Evolutionary conservation across 495 filamentous ascomycete genomes (phyloP).

Genomic region (Neurospora sp.): DNA sequence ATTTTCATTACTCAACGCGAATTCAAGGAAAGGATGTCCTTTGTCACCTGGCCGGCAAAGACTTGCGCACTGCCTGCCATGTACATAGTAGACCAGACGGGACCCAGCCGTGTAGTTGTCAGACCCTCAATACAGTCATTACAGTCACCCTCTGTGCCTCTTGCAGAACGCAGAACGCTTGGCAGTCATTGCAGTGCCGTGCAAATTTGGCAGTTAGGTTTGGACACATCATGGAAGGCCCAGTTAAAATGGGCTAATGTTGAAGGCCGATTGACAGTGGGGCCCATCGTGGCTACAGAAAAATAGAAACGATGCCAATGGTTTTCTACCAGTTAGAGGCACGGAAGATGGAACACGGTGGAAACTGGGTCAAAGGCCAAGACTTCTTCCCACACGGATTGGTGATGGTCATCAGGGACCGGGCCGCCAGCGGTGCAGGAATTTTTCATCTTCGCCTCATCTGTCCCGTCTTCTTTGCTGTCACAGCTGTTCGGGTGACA

Average conservation of each 20-base stretch:
- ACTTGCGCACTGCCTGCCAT: background rate
- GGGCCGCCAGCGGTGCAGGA: background rate
- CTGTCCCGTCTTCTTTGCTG: background rate
- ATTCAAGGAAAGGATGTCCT: background rate
- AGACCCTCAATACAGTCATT: background rate
- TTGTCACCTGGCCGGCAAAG: conserved; percentile 6
- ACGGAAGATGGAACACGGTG: conserved; percentile 2
- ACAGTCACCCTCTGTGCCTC: background rate
- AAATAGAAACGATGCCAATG: background rate
- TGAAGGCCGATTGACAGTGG: background rate
- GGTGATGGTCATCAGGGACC: conserved; percentile 1
- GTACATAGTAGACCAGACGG: background rate
- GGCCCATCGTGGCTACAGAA: background rate
- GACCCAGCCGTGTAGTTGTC: background rate
- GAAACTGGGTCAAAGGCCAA: background rate
- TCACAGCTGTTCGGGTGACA: background rate
- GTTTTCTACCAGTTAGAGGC: background rate
- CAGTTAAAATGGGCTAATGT: background rate
- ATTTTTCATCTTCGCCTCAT: background rate
- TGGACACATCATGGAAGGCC: background rate
- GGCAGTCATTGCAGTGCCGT: background rate
- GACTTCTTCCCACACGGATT: background rate
- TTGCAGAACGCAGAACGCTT: background rate
- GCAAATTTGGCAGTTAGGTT: background rate
- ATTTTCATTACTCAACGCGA: conserved; percentile 3